Conservation (phyloP, 2,329 filamentous ascomycete species). For the Penicillium sp. region DNA sequence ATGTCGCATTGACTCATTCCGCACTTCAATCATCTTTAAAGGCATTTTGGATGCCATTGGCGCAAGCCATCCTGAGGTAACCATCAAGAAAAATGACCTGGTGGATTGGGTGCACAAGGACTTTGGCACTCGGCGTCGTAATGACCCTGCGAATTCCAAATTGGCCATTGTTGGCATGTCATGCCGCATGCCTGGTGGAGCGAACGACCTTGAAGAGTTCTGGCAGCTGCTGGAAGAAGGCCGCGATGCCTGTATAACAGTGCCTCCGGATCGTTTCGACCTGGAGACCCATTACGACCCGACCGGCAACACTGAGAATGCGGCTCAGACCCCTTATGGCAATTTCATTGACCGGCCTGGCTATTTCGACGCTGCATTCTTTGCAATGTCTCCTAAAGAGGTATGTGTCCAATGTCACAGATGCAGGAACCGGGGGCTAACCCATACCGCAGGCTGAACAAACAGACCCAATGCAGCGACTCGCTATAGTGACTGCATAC, state of each 20-base stretch:
- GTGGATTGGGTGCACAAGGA: too few species aligned
- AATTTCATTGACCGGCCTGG: constrained; percentile 69
- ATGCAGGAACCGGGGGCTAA: too few species aligned
- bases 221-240: constrained; percentile 63
- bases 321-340: not conserved
- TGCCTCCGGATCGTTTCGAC: constrained; percentile 59
- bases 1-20: too few species aligned
- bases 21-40: too few species aligned
- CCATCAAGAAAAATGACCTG: too few species aligned
- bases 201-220: constrained; percentile 63
- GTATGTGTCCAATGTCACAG: constrained; percentile 45
- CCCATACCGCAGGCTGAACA: constrained; percentile 46
- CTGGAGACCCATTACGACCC: not conserved
- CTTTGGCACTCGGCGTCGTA: too few species aligned
- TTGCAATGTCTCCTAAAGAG: constrained; percentile 77
- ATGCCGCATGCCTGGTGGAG: constrained; percentile 59
- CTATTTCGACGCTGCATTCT: constrained; percentile 72
- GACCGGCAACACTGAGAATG: not conserved
- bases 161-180: too few species aligned
- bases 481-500: constrained; percentile 70
- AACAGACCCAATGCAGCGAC: constrained; percentile 59
- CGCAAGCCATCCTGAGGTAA: too few species aligned
- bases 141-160: too few species aligned
- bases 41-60: too few species aligned
- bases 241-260: constrained; percentile 67